These are phyloP conservation scores for Auxenochlorella pyrenoidosa DNA, from an alignment of 139 green algal species.

Conservation along the genomic window DNA sequence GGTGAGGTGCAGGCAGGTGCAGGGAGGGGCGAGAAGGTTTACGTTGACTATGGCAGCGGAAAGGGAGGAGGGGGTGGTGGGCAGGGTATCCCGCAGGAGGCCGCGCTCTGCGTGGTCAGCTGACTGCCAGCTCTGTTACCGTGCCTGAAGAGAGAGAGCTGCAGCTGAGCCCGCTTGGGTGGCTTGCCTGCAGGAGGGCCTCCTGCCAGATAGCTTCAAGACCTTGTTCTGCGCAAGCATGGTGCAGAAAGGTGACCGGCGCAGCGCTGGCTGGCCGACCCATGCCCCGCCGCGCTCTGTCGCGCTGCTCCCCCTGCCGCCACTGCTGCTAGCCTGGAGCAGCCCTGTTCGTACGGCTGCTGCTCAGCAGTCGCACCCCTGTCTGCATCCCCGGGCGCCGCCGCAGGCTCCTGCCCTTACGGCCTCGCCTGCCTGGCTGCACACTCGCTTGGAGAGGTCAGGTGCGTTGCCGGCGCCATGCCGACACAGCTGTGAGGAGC, in stretches of 20 bases:
- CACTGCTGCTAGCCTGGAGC: no score
- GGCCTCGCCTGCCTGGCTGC: neutral
- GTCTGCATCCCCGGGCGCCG: neutral
- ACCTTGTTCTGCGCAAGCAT: neutral
- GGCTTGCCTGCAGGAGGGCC: neutral
- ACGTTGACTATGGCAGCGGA: no score
- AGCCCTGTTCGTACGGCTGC: neutral
- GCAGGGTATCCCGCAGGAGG: no score
- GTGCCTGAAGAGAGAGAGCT: no score
- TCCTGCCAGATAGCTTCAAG: neutral
- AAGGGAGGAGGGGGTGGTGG: no score
- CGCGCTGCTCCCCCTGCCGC: no score
- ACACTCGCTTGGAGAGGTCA: neutral
- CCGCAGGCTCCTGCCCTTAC: neutral
- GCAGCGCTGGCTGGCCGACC: neutral
- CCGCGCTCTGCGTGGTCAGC: no score
- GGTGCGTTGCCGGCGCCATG: neutral
- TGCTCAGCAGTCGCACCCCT: neutral
- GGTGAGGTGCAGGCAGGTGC: neutral
- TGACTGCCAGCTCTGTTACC: no score
- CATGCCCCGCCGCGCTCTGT: neutral
- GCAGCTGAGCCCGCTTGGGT: no score
- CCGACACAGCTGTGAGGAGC: no score
- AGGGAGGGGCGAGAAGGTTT: no score
- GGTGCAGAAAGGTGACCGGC: neutral